A percentile compares a stretch with the other conserved stretches of the same genome.
Evolutionary conservation across 768 basidiomycete species (phyloP).

Genomic region (Hypsizygus marmoreus): DNA sequence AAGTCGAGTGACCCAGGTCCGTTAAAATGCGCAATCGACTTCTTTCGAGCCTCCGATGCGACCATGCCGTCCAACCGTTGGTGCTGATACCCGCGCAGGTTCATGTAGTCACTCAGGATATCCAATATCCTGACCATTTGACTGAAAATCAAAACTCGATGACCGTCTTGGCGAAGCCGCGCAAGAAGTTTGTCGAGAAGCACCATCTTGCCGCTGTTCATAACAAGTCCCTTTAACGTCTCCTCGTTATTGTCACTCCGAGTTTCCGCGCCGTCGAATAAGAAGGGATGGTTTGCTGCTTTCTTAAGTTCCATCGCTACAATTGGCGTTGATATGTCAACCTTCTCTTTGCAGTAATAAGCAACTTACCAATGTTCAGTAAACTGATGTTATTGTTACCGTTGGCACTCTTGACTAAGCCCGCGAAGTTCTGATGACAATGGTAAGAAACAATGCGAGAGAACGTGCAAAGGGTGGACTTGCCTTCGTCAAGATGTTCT

Average conservation of each 20-base stretch:
- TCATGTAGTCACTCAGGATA: conserved; percentile 97
- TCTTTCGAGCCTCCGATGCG: conserved; percentile 89
- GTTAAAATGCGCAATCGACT: conserved; percentile 97
- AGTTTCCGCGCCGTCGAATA: conserved; percentile 94
- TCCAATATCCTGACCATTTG: conserved; percentile 99
- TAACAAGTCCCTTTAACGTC: conserved; percentile 91
- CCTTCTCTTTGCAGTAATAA: neutral
- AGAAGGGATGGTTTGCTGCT: conserved; percentile 95
- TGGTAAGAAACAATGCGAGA: conserved; percentile 5
- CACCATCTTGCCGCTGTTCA: conserved; percentile 99
- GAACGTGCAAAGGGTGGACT: conserved; percentile 14
- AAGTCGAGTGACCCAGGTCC: conserved; percentile 92
- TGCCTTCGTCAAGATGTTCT: conserved; percentile 95
- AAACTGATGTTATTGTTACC: conserved; percentile 91
- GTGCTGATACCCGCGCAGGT: conserved; percentile 83
- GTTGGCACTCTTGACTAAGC: conserved; percentile 85
- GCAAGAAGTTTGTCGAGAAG: conserved; percentile 95
- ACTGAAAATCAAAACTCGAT: conserved; percentile 97
- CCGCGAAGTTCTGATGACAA: conserved; percentile 79
- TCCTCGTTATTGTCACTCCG: conserved; percentile 68
- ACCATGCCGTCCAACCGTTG: conserved; percentile 97
- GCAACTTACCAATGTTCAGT: conserved; percentile 81
- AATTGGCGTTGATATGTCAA: conserved; percentile 3
- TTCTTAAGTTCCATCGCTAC: conserved; percentile 98
- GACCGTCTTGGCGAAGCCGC: conserved; percentile 86